phyloP scores from a whole-genome alignment of 805 yeast genomes.

The Kazachstania taianensis region DNA sequence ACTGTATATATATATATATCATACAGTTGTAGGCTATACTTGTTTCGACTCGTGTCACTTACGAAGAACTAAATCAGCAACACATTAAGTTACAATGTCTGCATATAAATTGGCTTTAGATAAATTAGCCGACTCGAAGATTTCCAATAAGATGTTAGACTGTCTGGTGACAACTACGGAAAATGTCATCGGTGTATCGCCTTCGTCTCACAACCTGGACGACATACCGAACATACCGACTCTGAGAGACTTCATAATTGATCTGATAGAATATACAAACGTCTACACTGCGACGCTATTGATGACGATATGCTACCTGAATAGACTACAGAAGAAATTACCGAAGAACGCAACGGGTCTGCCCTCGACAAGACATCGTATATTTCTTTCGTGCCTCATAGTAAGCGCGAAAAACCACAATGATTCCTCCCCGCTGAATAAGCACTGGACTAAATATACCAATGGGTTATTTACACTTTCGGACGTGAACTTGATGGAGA shows the following conservation, averaged over 20 bases:
- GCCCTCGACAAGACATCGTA: conserved; percentile 70
- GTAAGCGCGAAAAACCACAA: conserved; percentile 65
- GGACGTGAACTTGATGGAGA: conserved; percentile 72
- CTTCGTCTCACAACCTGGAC: conserved; percentile 28
- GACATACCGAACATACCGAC: conserved; percentile 36
- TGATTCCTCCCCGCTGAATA: conserved; percentile 69
- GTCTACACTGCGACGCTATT: conserved; percentile 72
- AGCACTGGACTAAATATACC: conserved; percentile 69
- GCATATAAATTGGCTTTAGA: too few relatives aligned
- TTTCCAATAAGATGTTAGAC: conserved; percentile 58
- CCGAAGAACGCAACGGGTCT: conserved; percentile 66
- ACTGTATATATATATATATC: too few relatives aligned
- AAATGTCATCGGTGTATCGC: conserved; percentile 39
- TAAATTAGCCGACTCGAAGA: background rate
- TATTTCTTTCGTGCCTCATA: conserved; percentile 64
- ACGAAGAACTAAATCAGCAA: too few relatives aligned
- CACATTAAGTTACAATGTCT: too few relatives aligned
- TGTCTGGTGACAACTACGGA: conserved; percentile 54
- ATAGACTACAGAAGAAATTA: conserved; percentile 45
- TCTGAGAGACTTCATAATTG: conserved; percentile 58
- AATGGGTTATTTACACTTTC: conserved; percentile 57
- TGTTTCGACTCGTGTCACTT: too few relatives aligned
- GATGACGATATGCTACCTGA: conserved; percentile 58
- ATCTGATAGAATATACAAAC: conserved; percentile 58
- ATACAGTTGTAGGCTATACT: too few relatives aligned